phyloP scores from a whole-genome alignment of 495 filamentous ascomycete genomes.

The Sabuloglossum arenarium region DNA sequence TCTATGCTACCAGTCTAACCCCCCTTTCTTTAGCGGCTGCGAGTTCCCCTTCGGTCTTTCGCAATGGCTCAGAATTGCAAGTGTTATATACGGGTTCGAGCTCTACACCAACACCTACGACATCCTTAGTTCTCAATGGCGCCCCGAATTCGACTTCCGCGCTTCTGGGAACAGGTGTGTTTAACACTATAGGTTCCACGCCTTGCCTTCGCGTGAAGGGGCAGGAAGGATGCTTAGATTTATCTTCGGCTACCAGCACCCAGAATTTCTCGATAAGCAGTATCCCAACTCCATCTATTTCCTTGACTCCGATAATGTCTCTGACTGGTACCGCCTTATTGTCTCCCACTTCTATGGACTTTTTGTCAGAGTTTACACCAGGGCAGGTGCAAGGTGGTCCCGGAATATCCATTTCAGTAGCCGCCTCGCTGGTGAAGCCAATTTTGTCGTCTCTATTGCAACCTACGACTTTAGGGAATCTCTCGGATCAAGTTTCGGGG shows the following conservation, averaged over 20 bases:
- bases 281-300: neutral
- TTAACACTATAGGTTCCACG: no score
- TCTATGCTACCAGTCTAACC: no score
- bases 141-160: neutral
- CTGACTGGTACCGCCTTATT: neutral
- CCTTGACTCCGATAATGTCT: neutral
- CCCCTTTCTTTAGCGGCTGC: no score
- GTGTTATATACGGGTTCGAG: no score
- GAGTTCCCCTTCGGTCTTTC: no score
- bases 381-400: neutral
- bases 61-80: no score
- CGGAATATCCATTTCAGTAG: neutral
- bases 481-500: neutral
- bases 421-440: neutral
- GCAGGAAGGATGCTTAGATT: no score
- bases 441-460: neutral
- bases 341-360: neutral
- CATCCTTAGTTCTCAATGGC: neutral
- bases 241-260: neutral
- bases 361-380: neutral
- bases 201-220: no score
- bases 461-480: no score
- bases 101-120: neutral
- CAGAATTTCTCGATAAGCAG: neutral
- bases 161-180: neutral